phyloP scores from a whole-genome alignment of 192 early-diverging fungal species.

The Podila verticillata region DNA sequence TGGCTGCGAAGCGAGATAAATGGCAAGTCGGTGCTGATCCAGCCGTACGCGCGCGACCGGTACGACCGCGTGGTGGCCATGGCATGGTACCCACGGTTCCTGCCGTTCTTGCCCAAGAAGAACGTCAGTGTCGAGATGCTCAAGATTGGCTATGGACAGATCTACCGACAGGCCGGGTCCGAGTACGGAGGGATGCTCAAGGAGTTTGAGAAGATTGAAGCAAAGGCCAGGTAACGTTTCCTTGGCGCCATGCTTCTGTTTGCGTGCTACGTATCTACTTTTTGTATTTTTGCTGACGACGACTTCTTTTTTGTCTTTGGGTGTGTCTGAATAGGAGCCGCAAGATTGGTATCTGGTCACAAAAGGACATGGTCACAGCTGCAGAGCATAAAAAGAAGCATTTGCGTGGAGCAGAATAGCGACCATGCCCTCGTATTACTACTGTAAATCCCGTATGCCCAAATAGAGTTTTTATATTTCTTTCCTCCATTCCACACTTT shows the following conservation, averaged over 20 bases:
- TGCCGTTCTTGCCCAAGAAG: constrained; percentile 53
- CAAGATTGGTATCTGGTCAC: constrained; percentile 61
- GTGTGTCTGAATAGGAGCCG: constrained; percentile 15
- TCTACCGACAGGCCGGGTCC: constrained; percentile 66
- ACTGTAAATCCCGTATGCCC: too few species aligned
- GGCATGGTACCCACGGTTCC: constrained; percentile 56
- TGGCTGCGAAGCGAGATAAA: constrained; percentile 59
- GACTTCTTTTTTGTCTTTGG: too few species aligned
- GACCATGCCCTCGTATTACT: not conserved
- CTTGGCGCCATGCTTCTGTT: too few species aligned
- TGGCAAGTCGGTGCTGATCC: constrained; percentile 56
- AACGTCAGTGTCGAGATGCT: constrained; percentile 74
- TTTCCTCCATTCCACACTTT: not conserved
- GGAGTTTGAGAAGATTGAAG: constrained; percentile 56
- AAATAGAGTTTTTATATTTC: not conserved
- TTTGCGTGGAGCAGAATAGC: constrained; percentile 35
- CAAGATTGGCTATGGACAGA: constrained; percentile 61
- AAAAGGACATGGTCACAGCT: constrained; percentile 55
- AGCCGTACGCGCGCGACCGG: constrained; percentile 62
- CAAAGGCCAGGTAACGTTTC: constrained; percentile 60
- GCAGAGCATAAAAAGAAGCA: constrained; percentile 65
- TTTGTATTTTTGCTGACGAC: too few species aligned
- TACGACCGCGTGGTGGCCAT: constrained; percentile 72
- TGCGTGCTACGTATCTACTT: too few species aligned
- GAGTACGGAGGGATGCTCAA: constrained; percentile 62